A percentile compares a stretch with the other conserved stretches of the same genome.
phyloP scores from a whole-genome alignment of 805 yeast genomes.

The Debaryomyces hansenii region DNA sequence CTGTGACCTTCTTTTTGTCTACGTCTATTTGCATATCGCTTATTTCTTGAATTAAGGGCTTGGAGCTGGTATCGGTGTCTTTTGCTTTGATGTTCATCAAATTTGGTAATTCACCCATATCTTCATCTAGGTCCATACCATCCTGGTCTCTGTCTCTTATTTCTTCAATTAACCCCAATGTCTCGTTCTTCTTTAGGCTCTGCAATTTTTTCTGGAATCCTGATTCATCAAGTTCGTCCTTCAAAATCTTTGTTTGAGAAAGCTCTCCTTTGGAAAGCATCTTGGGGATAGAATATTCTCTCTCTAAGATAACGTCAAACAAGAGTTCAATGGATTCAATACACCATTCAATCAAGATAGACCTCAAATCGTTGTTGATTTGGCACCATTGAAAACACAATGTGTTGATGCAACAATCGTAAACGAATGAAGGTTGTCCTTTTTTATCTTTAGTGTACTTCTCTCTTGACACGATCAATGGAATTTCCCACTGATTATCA shows the following conservation, averaged over 20 bases:
- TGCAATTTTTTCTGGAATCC: constrained; percentile 37
- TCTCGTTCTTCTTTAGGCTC: constrained; percentile 40
- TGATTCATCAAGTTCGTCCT: constrained; percentile 41
- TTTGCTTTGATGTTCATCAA: constrained; percentile 25
- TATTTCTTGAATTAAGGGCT: constrained; percentile 59
- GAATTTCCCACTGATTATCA: constrained; percentile 81
- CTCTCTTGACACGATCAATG: constrained; percentile 66
- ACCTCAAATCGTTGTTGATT: constrained; percentile 55
- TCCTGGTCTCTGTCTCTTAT: constrained; percentile 18
- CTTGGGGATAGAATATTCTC: constrained; percentile 70
- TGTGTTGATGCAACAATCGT: constrained; percentile 77
- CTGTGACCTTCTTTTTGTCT: not conserved
- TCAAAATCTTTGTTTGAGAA: constrained; percentile 43
- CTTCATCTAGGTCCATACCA: constrained; percentile 16
- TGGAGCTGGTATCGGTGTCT: constrained; percentile 12
- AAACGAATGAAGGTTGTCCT: constrained; percentile 62
- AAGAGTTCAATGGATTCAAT: constrained; percentile 72
- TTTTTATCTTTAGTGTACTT: constrained; percentile 65
- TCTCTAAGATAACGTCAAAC: constrained; percentile 48
- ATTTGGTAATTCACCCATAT: constrained; percentile 25
- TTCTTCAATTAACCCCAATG: constrained; percentile 46
- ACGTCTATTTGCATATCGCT: constrained; percentile 11
- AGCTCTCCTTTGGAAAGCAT: constrained; percentile 68
- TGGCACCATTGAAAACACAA: constrained; percentile 62
- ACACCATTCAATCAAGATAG: constrained; percentile 80